Evolutionary conservation across 2,329 filamentous ascomycete genomes (phyloP).

Genomic region (Dothistroma pini): DNA sequence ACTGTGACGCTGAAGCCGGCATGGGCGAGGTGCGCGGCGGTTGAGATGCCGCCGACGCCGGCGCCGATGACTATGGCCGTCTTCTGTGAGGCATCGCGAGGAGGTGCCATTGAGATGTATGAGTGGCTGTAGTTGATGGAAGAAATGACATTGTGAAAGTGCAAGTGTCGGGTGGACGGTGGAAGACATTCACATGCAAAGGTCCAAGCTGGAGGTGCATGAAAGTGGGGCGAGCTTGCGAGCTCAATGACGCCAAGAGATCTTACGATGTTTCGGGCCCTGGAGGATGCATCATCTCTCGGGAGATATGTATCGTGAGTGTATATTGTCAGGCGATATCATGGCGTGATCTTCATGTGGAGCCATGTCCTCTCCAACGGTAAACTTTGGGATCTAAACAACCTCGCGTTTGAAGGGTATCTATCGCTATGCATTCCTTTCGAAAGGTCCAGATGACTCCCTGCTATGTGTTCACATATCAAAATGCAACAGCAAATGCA

Average conservation of each 20-base stretch:
- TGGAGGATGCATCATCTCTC: neutral
- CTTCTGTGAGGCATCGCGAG: constrained; percentile 28
- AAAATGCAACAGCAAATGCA: neutral
- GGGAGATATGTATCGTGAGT: neutral
- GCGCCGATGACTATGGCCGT: constrained; percentile 59
- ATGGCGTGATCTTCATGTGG: neutral
- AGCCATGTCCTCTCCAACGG: neutral
- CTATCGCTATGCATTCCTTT: neutral
- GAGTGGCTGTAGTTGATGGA: neutral
- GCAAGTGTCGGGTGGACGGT: neutral
- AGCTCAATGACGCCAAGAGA: constrained; percentile 6
- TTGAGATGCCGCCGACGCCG: constrained; percentile 68
- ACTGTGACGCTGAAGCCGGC: constrained; percentile 69
- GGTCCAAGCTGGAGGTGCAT: neutral
- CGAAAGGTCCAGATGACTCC: neutral
- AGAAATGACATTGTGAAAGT: neutral
- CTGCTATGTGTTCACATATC: neutral
- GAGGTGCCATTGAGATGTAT: neutral
- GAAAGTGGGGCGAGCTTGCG: neutral
- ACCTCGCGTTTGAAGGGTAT: constrained; percentile 9
- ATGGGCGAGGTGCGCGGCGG: constrained; percentile 65
- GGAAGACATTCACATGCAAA: constrained; percentile 6
- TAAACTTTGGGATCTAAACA: neutral
- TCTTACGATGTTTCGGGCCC: neutral
- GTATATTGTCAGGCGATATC: neutral